A percentile compares a stretch with the other conserved stretches of the same genome.
Conservation (phyloP, 148 eudicot species). For the Rhododendron ovatum region DNA sequence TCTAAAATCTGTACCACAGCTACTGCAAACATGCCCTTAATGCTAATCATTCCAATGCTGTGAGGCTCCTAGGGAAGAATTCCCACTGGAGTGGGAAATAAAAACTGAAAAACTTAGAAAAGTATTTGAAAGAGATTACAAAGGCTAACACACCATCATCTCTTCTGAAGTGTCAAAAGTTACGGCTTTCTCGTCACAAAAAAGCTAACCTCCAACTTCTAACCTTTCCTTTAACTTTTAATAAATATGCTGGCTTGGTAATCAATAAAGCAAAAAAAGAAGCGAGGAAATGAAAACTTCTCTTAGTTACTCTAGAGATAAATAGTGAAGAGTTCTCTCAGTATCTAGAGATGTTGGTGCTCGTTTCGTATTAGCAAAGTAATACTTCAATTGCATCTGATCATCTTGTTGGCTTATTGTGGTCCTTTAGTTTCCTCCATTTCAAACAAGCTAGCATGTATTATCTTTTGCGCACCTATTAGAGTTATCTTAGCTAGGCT, state of each 20-base stretch:
- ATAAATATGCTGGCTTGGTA: not conserved
- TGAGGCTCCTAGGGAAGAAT: not conserved
- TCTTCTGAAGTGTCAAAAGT: not conserved
- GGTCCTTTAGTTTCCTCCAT: not conserved
- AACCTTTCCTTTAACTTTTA: not conserved
- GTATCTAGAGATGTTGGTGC: not conserved
- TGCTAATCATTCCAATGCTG: not conserved
- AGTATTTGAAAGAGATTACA: not conserved
- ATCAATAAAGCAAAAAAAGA: not conserved
- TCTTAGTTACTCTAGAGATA: not conserved
- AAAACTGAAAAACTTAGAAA: not conserved
- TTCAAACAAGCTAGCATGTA: too few relatives aligned
- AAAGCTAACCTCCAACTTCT: not conserved
- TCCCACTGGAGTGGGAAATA: not conserved
- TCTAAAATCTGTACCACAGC: too few relatives aligned
- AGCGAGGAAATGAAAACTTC: not conserved
- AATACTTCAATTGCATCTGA: not conserved
- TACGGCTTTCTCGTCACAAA: not conserved
- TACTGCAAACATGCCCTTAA: too few relatives aligned
- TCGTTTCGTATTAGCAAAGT: not conserved
- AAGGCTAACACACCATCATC: not conserved
- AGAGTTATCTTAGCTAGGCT: not conserved
- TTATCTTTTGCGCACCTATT: not conserved
- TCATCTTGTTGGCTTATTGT: not conserved
- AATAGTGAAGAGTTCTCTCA: not conserved